Evolutionary conservation across 176 grass and related monocot species (phyloP).

Genomic region (Themeda triandra): DNA sequence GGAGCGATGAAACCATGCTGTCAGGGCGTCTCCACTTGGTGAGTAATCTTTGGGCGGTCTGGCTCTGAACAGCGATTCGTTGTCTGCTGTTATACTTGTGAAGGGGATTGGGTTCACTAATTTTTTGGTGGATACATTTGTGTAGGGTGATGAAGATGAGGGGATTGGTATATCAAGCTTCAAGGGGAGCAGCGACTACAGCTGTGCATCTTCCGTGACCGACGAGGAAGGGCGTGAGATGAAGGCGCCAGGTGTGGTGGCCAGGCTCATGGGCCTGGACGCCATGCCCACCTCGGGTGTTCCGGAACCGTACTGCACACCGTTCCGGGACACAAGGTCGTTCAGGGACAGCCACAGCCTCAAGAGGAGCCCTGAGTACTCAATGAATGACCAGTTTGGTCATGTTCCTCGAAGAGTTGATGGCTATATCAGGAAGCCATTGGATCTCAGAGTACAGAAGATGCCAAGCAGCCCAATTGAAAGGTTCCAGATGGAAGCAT

Average conservation of each 20-base stretch:
- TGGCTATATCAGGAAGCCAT: slow-evolving; percentile 53
- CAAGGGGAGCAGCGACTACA: slow-evolving; percentile 71
- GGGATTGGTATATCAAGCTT: slow-evolving; percentile 45
- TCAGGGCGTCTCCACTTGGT: slow-evolving; percentile 58
- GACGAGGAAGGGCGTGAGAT: slow-evolving; percentile 69
- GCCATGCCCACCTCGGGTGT: slow-evolving; percentile 53
- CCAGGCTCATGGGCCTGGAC: slow-evolving; percentile 90
- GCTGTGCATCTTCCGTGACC: slow-evolving; percentile 67
- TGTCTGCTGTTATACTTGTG: background rate
- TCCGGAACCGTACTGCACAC: slow-evolving; percentile 65
- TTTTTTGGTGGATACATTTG: background rate
- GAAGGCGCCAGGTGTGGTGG: slow-evolving; percentile 74
- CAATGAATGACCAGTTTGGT: slow-evolving; percentile 36
- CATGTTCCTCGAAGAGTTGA: slow-evolving; percentile 41
- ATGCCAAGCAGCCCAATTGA: slow-evolving; percentile 83
- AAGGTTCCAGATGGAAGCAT: slow-evolving; percentile 71
- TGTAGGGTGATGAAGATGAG: slow-evolving; percentile 68
- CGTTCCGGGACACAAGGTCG: slow-evolving; percentile 49
- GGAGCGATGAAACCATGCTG: slow-evolving; percentile 51
- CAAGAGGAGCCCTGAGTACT: slow-evolving; percentile 52
- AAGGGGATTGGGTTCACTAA: background rate
- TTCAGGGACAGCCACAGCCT: slow-evolving; percentile 52
- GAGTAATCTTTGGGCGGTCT: slow-evolving; percentile 3
- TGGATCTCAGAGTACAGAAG: slow-evolving; percentile 67
- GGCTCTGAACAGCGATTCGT: background rate